These are phyloP conservation scores for Saprolegnia diclina DNA, from an alignment of 352 stramenopile species.

Conservation along the genomic window DNA sequence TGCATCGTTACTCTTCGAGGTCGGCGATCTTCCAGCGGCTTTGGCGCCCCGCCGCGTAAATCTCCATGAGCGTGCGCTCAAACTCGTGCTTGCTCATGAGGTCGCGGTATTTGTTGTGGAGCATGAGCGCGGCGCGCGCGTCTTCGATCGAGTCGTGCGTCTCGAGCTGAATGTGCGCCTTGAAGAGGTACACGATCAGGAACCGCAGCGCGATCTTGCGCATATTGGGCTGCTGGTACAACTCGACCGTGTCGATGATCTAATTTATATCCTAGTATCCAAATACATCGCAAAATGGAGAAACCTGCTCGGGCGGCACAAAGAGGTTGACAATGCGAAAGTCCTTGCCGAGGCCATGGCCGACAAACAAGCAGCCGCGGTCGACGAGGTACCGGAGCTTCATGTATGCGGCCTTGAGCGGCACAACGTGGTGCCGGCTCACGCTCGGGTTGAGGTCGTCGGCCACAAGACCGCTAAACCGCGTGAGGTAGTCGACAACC, in stretches of 20 bases:
- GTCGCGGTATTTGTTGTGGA: conserved; percentile 73
- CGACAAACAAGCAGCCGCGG: conserved; percentile 38
- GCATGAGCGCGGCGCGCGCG: conserved; percentile 62
- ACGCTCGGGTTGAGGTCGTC: conserved; percentile 72
- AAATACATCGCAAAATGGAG: too few species aligned
- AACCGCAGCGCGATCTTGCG: conserved; percentile 86
- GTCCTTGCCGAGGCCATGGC: conserved; percentile 75
- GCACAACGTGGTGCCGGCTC: conserved; percentile 75
- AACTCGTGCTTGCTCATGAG: conserved; percentile 43
- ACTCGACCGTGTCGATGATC: conserved; percentile 87
- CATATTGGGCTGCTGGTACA: conserved; percentile 73
- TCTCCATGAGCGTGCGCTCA: conserved; percentile 25
- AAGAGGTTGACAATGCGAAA: conserved; percentile 86
- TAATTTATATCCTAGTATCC: too few species aligned
- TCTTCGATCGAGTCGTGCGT: conserved; percentile 91
- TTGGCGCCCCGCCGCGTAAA: conserved; percentile 23
- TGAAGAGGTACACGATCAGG: conserved; percentile 80
- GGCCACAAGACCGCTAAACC: conserved; percentile 80
- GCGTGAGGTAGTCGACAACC: conserved; percentile 80
- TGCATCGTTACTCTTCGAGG: conserved; percentile 13
- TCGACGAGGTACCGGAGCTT: conserved; percentile 86
- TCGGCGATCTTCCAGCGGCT: conserved; percentile 29
- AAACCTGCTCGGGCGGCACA: conserved; percentile 64
- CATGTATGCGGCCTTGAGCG: conserved; percentile 74
- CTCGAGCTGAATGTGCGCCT: conserved; percentile 83